phyloP scores from a whole-genome alignment of 768 basidiomycete species.

The Plicaturopsis crispa region DNA sequence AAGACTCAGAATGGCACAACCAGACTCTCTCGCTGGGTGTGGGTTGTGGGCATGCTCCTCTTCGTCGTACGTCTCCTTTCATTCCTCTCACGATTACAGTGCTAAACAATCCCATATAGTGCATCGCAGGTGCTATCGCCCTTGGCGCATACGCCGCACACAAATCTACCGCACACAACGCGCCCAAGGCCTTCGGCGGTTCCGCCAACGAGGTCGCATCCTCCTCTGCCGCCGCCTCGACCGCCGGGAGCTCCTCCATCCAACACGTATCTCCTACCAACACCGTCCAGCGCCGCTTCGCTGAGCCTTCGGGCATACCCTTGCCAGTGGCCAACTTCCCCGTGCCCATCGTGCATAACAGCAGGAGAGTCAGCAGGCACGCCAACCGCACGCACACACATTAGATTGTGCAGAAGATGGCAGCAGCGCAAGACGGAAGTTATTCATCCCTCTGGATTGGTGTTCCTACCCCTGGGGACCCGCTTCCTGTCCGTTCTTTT shows the following conservation, averaged over 20 bases:
- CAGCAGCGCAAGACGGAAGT: background rate
- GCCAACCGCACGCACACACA: slow-evolving; percentile 6
- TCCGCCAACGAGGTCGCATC: slow-evolving; percentile 36
- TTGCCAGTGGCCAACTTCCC: slow-evolving; percentile 7
- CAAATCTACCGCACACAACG: slow-evolving; percentile 36
- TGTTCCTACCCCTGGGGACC: slow-evolving; percentile 8
- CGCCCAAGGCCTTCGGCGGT: slow-evolving; percentile 61
- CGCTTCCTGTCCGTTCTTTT: slow-evolving; percentile 23
- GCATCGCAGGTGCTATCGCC: slow-evolving; percentile 48
- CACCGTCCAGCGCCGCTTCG: slow-evolving; percentile 40
- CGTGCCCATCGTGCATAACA: slow-evolving; percentile 5
- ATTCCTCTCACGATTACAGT: background rate
- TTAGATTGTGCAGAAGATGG: background rate
- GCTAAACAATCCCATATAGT: slow-evolving; percentile 18
- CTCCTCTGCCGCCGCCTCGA: slow-evolving; percentile 14
- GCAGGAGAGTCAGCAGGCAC: background rate
- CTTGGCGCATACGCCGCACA: slow-evolving; percentile 55
- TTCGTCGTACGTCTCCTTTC: slow-evolving; percentile 34
- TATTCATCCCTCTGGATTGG: slow-evolving; percentile 10
- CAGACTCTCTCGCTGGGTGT: slow-evolving; percentile 61
- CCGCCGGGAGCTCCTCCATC: slow-evolving; percentile 14
- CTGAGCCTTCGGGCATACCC: slow-evolving; percentile 14
- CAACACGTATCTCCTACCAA: slow-evolving; percentile 53
- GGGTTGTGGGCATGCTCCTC: slow-evolving; percentile 56
- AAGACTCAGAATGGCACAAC: slow-evolving; percentile 49